Conservation (phyloP, 2,329 filamentous ascomycete species). For the Pyricularia pennisetigena region DNA sequence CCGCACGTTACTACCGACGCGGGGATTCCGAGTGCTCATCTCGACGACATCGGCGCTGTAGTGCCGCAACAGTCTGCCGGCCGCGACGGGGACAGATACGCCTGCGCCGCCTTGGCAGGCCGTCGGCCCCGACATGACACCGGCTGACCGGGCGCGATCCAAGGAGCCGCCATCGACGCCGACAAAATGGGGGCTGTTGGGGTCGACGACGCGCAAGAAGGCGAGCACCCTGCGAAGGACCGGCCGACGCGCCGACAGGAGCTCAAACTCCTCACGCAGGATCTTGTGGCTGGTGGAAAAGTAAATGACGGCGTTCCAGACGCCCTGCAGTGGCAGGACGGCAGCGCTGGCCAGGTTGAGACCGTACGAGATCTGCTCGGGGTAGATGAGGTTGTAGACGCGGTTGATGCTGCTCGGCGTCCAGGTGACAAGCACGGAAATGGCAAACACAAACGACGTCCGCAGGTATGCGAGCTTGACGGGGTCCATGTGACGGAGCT, state of each 20-base stretch:
- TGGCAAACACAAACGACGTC: constrained; percentile 50
- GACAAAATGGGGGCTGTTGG: neutral
- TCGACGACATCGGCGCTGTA: constrained; percentile 3
- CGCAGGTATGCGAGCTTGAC: constrained; percentile 52
- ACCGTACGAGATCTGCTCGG: constrained; percentile 43
- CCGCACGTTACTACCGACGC: constrained; percentile 7
- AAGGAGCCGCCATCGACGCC: neutral
- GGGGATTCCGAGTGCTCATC: constrained; percentile 2
- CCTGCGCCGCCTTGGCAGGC: no score
- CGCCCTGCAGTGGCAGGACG: constrained; percentile 67
- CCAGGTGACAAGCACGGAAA: constrained; percentile 53
- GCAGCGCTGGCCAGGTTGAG: constrained; percentile 61
- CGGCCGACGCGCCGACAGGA: neutral
- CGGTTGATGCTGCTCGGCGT: constrained; percentile 64
- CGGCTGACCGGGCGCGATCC: neutral
- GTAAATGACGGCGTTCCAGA: constrained; percentile 76
- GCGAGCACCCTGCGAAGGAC: neutral
- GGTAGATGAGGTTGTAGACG: constrained; percentile 55
- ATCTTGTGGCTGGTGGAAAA: constrained; percentile 45
- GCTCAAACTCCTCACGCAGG: constrained; percentile 19
- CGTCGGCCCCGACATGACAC: neutral
- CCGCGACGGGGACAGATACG: neutral
- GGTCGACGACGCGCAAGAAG: neutral
- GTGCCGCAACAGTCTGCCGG: neutral
- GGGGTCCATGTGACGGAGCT: constrained; percentile 37